Percentiles rank a stretch among this genome's conserved stretches.
Conservation (phyloP, 345 rosid species). For the Moricandia moricandioides region DNA sequence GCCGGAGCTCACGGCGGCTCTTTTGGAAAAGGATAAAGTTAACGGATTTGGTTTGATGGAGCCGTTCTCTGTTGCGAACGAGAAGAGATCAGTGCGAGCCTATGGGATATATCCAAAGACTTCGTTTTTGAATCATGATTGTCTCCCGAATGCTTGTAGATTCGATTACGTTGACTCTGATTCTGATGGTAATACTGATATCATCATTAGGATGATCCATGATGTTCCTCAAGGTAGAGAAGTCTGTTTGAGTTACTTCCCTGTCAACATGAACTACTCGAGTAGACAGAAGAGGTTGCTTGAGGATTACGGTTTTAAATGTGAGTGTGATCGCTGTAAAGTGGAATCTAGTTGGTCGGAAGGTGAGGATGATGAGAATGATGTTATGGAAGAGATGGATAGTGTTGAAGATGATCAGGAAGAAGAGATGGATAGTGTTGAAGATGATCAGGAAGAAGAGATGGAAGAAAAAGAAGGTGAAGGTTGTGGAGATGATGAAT, state of each 20-base stretch:
- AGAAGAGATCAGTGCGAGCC: conserved; percentile 65
- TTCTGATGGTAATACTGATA: conserved; percentile 49
- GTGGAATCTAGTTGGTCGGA: conserved; percentile 91
- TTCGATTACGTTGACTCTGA: conserved; percentile 71
- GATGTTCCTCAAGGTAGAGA: conserved; percentile 82
- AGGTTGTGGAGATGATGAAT: conserved; percentile 1
- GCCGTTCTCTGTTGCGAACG: conserved; percentile 41
- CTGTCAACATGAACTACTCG: conserved; percentile 64
- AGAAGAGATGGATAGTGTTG: conserved; percentile 42
- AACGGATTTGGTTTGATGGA: conserved; percentile 90
- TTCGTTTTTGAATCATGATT: conserved; percentile 80
- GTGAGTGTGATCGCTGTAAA: conserved; percentile 84
- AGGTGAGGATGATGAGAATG: conserved; percentile 49
- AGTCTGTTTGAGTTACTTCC: conserved; percentile 88
- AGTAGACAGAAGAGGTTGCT: conserved; percentile 58
- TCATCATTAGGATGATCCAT: conserved; percentile 75
- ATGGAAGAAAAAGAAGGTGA: conserved; percentile 21
- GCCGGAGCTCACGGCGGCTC: conserved; percentile 50
- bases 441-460: too few relatives aligned
- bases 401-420: conserved; percentile 37
- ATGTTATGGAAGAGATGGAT: conserved; percentile 28
- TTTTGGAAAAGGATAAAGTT: conserved; percentile 65
- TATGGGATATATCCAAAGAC: conserved; percentile 78
- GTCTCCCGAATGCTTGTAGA: conserved; percentile 98
- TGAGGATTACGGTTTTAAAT: conserved; percentile 74